Evolutionary conservation across 176 grass and related monocot species (phyloP).

Genomic region (Aegilops sharonensis): DNA sequence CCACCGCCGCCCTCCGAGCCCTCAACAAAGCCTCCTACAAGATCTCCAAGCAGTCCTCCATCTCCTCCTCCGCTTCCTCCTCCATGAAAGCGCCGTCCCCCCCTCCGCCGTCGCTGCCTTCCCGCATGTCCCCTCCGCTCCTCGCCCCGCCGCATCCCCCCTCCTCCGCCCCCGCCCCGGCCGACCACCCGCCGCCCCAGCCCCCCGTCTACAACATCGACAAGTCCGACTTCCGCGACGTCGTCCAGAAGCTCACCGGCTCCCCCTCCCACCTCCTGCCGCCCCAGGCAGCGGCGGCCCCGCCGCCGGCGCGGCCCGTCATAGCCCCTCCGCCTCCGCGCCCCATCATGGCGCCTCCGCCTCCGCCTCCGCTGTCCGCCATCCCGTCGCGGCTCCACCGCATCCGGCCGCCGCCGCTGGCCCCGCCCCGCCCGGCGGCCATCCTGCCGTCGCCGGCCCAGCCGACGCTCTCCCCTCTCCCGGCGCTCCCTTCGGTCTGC

Average conservation of each 20-base stretch:
- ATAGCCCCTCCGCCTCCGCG: constrained; percentile 1
- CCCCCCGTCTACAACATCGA: constrained; percentile 95
- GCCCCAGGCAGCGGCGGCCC: too few species aligned
- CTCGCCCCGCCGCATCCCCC: not conserved
- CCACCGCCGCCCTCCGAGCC: constrained; percentile 51
- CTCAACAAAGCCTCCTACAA: constrained; percentile 92
- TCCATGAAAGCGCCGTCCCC: constrained; percentile 32
- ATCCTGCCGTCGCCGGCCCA: constrained; percentile 27
- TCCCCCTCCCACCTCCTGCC: too few species aligned
- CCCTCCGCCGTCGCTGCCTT: constrained; percentile 16
- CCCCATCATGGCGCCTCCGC: constrained; percentile 24
- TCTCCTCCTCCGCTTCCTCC: constrained; percentile 16
- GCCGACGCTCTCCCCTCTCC: constrained; percentile 69
- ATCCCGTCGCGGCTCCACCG: constrained; percentile 43
- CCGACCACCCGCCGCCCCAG: constrained; percentile 57
- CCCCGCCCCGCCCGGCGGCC: constrained; percentile 43
- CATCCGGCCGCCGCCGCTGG: constrained; percentile 48
- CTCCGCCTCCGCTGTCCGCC: not conserved
- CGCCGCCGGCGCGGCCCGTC: not conserved
- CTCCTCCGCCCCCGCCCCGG: constrained; percentile 1
- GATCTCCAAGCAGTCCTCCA: constrained; percentile 69
- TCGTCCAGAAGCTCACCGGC: constrained; percentile 38
- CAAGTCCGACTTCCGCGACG: constrained; percentile 90
- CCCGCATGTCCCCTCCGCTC: not conserved
- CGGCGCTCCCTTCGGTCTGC: constrained; percentile 69